A percentile compares a stretch with the other conserved stretches of the same genome.
Conservation (phyloP, 441 rosid genomes). For the Capsella rubella region DNA sequence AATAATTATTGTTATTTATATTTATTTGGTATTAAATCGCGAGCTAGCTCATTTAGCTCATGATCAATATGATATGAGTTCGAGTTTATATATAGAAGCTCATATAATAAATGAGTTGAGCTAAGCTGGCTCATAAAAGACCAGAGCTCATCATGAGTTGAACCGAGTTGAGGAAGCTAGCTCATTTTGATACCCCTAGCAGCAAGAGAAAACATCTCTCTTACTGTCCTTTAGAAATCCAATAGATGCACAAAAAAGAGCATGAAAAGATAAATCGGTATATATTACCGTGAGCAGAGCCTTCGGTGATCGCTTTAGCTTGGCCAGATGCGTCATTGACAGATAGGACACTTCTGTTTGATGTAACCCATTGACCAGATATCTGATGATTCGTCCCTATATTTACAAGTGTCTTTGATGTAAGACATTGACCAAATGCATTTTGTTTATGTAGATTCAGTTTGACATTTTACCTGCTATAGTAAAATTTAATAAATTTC, state of each 20-base stretch:
- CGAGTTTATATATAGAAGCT: not conserved
- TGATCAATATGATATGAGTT: too few species aligned
- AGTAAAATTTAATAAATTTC: slow-evolving; percentile 64
- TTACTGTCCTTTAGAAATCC: slow-evolving; percentile 2
- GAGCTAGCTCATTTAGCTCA: too few species aligned
- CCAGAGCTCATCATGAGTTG: too few species aligned
- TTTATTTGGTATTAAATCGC: too few species aligned
- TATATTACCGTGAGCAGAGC: slow-evolving; percentile 71
- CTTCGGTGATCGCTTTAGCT: slow-evolving; percentile 75
- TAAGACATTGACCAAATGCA: slow-evolving; percentile 6
- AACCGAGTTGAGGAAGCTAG: too few species aligned
- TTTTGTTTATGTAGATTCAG: not conserved
- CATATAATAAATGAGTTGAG: not conserved
- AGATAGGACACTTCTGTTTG: slow-evolving; percentile 65
- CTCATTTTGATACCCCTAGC: not conserved
- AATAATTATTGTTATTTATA: too few species aligned
- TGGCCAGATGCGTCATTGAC: slow-evolving; percentile 69
- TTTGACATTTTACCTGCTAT: slow-evolving; percentile 54
- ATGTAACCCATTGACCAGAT: slow-evolving; percentile 78
- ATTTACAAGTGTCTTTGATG: not conserved
- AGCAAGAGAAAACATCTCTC: slow-evolving; percentile 9
- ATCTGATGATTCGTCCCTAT: slow-evolving; percentile 62
- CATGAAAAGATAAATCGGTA: not conserved
- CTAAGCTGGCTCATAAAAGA: not conserved
- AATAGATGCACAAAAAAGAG: slow-evolving; percentile 11